These are phyloP conservation scores for Nyssa sinensis DNA, from an alignment of 148 eudicot species.

Conservation along the genomic window DNA sequence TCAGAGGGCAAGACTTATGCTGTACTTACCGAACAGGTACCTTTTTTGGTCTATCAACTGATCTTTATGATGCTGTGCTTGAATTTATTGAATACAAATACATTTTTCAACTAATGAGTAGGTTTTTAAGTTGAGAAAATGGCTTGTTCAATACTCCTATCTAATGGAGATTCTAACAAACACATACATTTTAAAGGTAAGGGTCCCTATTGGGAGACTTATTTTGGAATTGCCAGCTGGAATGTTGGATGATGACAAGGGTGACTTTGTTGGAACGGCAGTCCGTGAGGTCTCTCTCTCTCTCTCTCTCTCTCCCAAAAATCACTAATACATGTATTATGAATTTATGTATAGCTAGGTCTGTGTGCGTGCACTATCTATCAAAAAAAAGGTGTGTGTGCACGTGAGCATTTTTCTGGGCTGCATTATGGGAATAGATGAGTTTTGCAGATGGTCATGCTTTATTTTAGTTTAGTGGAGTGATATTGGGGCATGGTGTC, in stretches of 20 bases:
- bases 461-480: background rate
- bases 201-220: conserved; percentile 87
- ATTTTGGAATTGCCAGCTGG: conserved; percentile 96
- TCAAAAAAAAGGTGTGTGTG: too few relatives aligned
- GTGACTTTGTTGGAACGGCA: conserved; percentile 89
- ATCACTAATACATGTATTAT: background rate
- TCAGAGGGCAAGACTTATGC: conserved; percentile 87
- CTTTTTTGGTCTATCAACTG: conserved; percentile 8
- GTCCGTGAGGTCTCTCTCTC: conserved; percentile 74
- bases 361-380: too few relatives aligned
- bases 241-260: conserved; percentile 90
- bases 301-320: conserved; percentile 15
- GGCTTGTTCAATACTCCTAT: background rate
- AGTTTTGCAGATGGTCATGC: background rate
- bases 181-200: conserved; percentile 50
- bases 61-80: conserved; percentile 1
- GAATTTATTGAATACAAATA: background rate
- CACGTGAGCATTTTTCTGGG: background rate
- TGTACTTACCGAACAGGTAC: conserved; percentile 92
- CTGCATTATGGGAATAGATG: background rate
- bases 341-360: background rate
- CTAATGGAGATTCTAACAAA: conserved; percentile 7
- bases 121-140: background rate
- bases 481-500: background rate
- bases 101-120: background rate